These are phyloP conservation scores for Camelina neglecta DNA, from an alignment of 345 rosid species.

Conservation along the genomic window DNA sequence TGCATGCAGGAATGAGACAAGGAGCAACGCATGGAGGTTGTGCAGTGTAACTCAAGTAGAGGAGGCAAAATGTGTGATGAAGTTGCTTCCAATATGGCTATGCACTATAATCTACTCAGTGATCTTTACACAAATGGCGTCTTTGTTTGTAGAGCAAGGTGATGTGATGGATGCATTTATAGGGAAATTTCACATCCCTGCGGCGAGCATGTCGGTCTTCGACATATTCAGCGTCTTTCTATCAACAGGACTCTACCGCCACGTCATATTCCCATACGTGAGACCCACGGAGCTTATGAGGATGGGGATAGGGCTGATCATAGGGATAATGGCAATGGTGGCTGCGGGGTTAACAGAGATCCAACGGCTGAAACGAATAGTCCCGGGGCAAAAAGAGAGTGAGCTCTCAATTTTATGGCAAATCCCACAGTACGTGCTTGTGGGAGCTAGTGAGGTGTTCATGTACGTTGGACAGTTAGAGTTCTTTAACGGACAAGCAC, in stretches of 20 bases:
- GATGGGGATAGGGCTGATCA: constrained; percentile 82
- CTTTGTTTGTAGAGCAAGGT: constrained; percentile 73
- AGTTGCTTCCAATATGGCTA: constrained; percentile 69
- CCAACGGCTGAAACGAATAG: constrained; percentile 53
- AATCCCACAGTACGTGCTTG: constrained; percentile 78
- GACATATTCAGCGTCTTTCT: constrained; percentile 79
- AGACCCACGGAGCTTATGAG: constrained; percentile 83
- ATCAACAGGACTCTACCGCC: constrained; percentile 74
- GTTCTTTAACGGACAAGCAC: constrained; percentile 89
- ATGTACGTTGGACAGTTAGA: constrained; percentile 95
- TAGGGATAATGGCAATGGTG: constrained; percentile 80
- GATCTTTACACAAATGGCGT: constrained; percentile 78
- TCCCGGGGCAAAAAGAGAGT: constrained; percentile 57
- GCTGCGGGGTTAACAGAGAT: constrained; percentile 82
- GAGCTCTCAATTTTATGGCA: constrained; percentile 85
- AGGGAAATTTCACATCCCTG: constrained; percentile 71
- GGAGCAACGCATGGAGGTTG: constrained; percentile 62
- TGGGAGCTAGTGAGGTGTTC: constrained; percentile 87
- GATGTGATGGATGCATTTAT: constrained; percentile 66
- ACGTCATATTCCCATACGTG: constrained; percentile 64
- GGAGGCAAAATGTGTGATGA: constrained; percentile 73
- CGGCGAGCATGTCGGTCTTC: constrained; percentile 93
- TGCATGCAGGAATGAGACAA: constrained; percentile 13
- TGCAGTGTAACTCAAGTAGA: constrained; percentile 93
- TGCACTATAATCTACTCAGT: constrained; percentile 80